Evolutionary conservation across 495 filamentous ascomycete genomes (phyloP).

Genomic region (Penicillium pancosmium): DNA sequence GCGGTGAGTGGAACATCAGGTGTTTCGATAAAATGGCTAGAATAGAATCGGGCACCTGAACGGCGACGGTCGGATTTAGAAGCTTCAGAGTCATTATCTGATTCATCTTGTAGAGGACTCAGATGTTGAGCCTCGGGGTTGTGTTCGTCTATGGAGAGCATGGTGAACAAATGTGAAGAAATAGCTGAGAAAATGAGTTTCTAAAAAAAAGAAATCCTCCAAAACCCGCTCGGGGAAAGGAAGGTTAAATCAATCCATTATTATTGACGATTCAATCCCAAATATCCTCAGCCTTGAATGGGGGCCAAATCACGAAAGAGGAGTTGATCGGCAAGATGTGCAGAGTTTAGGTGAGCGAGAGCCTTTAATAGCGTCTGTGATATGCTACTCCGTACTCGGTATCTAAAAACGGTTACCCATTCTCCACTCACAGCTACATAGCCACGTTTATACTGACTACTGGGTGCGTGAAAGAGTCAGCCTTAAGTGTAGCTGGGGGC

Average conservation of each 20-base stretch:
- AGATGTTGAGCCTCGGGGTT: neutral
- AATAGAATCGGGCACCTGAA: neutral
- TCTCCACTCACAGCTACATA: neutral
- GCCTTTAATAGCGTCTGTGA: neutral
- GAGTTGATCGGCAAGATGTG: neutral
- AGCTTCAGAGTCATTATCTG: neutral
- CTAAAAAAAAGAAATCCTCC: neutral
- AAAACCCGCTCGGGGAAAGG: neutral
- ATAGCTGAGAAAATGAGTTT: neutral
- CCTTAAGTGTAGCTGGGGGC: neutral
- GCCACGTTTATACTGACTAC: neutral
- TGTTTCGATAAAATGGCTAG: neutral
- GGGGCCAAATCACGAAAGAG: neutral
- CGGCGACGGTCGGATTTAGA: neutral
- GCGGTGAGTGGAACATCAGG: neutral
- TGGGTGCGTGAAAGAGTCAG: neutral
- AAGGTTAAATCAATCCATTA: neutral
- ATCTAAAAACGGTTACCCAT: neutral
- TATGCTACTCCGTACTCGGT: neutral
- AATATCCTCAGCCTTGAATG: neutral
- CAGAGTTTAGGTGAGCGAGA: neutral
- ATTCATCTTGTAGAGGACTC: neutral
- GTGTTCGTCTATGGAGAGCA: conserved; percentile 1
- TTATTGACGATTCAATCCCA: neutral
- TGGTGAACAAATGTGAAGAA: neutral